Conservation (phyloP, 768 basidiomycete species). For the Trametes cubensis region DNA sequence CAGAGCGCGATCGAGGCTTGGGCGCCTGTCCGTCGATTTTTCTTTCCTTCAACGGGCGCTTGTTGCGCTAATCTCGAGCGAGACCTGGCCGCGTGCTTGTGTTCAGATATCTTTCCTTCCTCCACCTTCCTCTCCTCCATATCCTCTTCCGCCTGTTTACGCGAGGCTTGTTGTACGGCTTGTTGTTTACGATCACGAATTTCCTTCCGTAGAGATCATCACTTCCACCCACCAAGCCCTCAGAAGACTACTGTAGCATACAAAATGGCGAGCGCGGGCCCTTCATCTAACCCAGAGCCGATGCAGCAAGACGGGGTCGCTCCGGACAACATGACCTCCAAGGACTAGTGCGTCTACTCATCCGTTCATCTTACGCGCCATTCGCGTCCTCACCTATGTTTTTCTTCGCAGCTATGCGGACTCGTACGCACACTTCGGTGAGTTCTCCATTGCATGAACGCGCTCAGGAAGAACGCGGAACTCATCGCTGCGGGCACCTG, state of each 20-base stretch:
- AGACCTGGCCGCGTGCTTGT: neutral
- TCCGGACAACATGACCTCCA: conserved; percentile 63
- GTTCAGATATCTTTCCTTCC: conserved; percentile 6
- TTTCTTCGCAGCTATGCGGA: conserved; percentile 78
- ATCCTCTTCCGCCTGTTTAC: neutral
- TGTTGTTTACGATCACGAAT: neutral
- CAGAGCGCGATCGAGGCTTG: conserved; percentile 14
- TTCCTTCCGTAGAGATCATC: neutral
- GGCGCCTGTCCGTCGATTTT: conserved; percentile 14
- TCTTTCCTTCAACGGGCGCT: conserved; percentile 9
- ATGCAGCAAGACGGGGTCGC: conserved; percentile 29
- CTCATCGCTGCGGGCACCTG: neutral
- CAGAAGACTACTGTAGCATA: conserved; percentile 17
- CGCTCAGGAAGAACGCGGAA: too few species aligned
- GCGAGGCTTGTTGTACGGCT: conserved; percentile 2
- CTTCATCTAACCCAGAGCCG: conserved; percentile 30
- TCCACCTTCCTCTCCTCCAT: neutral
- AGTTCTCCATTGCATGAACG: neutral
- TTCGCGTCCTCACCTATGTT: conserved; percentile 15
- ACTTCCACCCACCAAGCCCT: neutral
- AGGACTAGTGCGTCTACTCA: conserved; percentile 72
- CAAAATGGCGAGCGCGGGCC: conserved; percentile 33
- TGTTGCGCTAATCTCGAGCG: conserved; percentile 12
- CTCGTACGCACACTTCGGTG: conserved; percentile 94
- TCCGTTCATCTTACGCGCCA: conserved; percentile 28